Evolutionary conservation across 2,329 filamentous ascomycete genomes (phyloP).

Genomic region (Rugonectria rugulosa): DNA sequence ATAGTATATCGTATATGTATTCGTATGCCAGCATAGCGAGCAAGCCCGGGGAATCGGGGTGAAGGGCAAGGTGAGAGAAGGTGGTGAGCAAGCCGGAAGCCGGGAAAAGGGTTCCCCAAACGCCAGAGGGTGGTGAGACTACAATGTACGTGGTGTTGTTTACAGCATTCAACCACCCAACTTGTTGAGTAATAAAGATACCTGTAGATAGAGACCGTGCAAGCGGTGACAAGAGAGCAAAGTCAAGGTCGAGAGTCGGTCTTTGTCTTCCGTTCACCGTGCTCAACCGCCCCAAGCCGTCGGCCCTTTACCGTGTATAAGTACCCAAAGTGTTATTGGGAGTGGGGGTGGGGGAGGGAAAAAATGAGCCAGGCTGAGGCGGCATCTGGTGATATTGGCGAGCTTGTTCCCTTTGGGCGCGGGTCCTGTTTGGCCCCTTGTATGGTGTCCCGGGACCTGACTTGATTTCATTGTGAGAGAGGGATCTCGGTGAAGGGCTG

Average conservation of each 20-base stretch:
- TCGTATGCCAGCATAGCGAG: background rate
- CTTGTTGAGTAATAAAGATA: too few species aligned
- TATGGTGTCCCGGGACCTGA: background rate
- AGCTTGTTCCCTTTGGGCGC: background rate
- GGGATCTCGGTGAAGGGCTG: conserved; percentile 12
- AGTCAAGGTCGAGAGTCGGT: conserved; percentile 11
- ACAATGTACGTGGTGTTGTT: conserved; percentile 1
- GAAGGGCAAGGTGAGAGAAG: conserved; percentile 6
- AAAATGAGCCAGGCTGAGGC: conserved; percentile 3
- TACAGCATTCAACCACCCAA: too few species aligned
- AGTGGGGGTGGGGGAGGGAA: conserved; percentile 22
- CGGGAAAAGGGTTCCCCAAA: background rate
- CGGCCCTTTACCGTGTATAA: conserved; percentile 1
- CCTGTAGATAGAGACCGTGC: too few species aligned
- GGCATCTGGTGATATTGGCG: conserved; percentile 10
- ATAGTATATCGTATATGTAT: conserved; percentile 15
- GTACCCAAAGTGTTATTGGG: background rate
- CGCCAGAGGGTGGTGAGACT: conserved; percentile 11
- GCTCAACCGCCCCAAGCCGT: conserved; percentile 11
- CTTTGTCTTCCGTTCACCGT: conserved; percentile 22
- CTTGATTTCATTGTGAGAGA: conserved; percentile 1
- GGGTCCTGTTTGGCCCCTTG: background rate
- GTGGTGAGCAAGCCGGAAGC: conserved; percentile 12
- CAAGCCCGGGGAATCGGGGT: background rate
- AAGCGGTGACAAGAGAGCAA: too few species aligned